These are phyloP conservation scores for Lasiodiplodia hormozganensis DNA, from an alignment of 2,329 filamentous ascomycete genomes.

Conservation along the genomic window DNA sequence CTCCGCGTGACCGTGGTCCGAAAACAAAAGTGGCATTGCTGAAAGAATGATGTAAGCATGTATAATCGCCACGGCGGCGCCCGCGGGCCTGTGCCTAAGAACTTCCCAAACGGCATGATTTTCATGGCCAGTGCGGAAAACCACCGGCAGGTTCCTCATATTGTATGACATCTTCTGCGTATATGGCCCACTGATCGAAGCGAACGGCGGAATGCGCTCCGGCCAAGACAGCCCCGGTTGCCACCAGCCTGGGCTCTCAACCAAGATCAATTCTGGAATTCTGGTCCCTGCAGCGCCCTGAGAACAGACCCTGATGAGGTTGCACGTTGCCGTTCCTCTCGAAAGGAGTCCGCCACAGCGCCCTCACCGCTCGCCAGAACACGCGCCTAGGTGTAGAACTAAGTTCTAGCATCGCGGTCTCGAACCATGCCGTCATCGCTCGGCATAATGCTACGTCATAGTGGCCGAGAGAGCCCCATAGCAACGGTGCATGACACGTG, in stretches of 20 bases:
- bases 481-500: constrained; percentile 11
- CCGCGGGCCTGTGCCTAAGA: background rate
- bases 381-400: background rate
- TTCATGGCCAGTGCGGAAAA: constrained; percentile 6
- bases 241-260: background rate
- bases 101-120: constrained; percentile 12
- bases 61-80: constrained; percentile 10
- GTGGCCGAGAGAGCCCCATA: constrained; percentile 3
- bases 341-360: background rate
- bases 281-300: constrained; percentile 13
- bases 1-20: background rate
- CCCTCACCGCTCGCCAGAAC: background rate
- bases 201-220: background rate
- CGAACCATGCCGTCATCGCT: background rate
- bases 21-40: background rate
- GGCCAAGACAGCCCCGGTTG: background rate
- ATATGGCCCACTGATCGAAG: background rate
- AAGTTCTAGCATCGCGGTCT: background rate
- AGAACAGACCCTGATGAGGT: constrained; percentile 7
- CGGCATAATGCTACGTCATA: constrained; percentile 3
- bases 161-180: background rate
- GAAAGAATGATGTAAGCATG: constrained; percentile 6
- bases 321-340: background rate
- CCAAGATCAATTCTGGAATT: background rate
- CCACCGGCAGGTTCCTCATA: background rate